Conservation (phyloP, 78 protist genomes). For the Dictyostelium discoideum region DNA sequence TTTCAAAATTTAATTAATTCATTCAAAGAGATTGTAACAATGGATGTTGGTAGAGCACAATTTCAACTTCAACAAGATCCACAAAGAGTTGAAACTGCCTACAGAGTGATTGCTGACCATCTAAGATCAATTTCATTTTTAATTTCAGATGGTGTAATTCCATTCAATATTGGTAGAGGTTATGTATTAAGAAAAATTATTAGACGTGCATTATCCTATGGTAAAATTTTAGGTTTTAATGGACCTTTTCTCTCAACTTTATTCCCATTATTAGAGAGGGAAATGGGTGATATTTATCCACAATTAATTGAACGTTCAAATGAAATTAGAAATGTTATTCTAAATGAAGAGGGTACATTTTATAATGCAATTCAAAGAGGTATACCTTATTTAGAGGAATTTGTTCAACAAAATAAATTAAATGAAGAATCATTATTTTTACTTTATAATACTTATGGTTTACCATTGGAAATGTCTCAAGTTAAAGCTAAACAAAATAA, state of each 20-base stretch:
- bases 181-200: conserved; percentile 84
- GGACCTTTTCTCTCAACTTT: conserved; percentile 52
- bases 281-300: conserved; percentile 74
- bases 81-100: conserved; percentile 72
- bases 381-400: conserved; percentile 32
- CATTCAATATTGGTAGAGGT: conserved; percentile 81
- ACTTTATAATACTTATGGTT: conserved; percentile 60
- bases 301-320: conserved; percentile 11
- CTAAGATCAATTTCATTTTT: conserved; percentile 58
- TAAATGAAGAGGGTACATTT: conserved; percentile 65
- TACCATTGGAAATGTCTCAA: conserved; percentile 73
- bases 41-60: background rate
- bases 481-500: conserved; percentile 46
- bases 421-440: conserved; percentile 18
- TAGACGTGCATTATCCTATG: conserved; percentile 74
- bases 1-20: conserved; percentile 76
- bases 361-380: conserved; percentile 49
- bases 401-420: background rate
- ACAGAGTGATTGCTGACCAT: conserved; percentile 86
- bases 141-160: conserved; percentile 85
- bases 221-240: conserved; percentile 38
- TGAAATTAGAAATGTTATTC: conserved; percentile 55
- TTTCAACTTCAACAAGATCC: conserved; percentile 73
- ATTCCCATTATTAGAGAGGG: background rate
- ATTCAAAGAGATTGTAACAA: conserved; percentile 58